A percentile compares a stretch with the other conserved stretches of the same genome.
These are phyloP conservation scores for Claviceps purpurea DNA, from an alignment of 2,329 filamentous ascomycete genomes.

Conservation along the genomic window DNA sequence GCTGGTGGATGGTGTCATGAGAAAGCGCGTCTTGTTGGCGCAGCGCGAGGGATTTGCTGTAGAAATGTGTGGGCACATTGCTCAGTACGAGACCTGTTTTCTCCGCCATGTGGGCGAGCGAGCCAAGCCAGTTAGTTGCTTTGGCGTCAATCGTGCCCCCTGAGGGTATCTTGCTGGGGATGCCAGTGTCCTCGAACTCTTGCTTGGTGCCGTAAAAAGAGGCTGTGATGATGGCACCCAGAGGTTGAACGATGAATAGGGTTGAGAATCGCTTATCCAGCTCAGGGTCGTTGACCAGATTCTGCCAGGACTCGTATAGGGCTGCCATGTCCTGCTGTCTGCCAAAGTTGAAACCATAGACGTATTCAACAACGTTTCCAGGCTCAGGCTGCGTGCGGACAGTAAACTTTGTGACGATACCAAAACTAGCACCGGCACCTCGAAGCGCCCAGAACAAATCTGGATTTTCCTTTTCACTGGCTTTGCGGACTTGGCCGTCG, in stretches of 20 bases:
- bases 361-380: constrained; percentile 42
- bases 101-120: constrained; percentile 39
- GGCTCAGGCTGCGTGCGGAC: constrained; percentile 43
- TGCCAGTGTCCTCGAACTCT: constrained; percentile 40
- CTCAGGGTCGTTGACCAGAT: constrained; percentile 36
- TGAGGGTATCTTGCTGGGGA: constrained; percentile 32
- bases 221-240: constrained; percentile 42
- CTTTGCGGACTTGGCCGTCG: constrained; percentile 35
- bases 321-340: constrained; percentile 32
- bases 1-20: constrained; percentile 26
- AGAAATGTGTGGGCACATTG: constrained; percentile 37
- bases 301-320: constrained; percentile 45
- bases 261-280: constrained; percentile 46
- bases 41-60: constrained; percentile 44
- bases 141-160: constrained; percentile 28
- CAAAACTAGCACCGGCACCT: constrained; percentile 43
- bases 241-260: constrained; percentile 39
- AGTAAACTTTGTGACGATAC: constrained; percentile 43
- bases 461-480: constrained; percentile 31
- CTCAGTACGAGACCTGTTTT: constrained; percentile 32
- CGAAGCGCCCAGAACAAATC: constrained; percentile 45
- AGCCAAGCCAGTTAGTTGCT: constrained; percentile 49
- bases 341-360: constrained; percentile 38
- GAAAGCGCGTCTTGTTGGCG: constrained; percentile 33
- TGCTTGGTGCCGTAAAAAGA: constrained; percentile 46